Evolutionary conservation across 2,329 filamentous ascomycete genomes (phyloP).

Genomic region (Trichoderma harzianum): DNA sequence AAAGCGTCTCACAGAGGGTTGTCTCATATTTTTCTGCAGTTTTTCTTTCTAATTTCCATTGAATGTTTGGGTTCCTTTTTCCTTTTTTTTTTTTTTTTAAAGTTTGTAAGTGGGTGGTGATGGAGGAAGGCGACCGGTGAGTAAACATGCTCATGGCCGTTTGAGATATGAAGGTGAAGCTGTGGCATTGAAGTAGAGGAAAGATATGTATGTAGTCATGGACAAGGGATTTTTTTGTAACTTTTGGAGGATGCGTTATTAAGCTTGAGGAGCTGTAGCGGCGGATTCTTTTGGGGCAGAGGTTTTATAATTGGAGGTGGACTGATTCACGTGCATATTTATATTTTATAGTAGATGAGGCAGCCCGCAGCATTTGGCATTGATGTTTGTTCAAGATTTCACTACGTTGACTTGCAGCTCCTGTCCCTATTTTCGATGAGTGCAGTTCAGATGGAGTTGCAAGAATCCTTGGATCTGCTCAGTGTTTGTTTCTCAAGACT

Average conservation of each 20-base stretch:
- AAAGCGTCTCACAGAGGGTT: not conserved
- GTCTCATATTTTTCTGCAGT: not conserved
- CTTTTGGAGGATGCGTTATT: slow-evolving; percentile 20
- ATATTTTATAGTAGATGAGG: not conserved
- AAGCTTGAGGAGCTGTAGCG: not conserved
- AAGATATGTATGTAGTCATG: not conserved
- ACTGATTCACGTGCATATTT: slow-evolving; percentile 19
- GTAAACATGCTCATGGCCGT: not conserved
- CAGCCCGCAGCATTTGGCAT: slow-evolving; percentile 2
- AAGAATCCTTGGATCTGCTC: not conserved
- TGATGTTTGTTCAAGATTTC: not conserved
- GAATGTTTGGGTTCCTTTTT: not conserved
- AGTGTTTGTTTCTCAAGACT: not conserved
- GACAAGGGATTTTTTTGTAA: slow-evolving; percentile 25
- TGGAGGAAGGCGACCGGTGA: not conserved
- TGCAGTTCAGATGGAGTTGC: not conserved
- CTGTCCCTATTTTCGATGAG: too few species aligned
- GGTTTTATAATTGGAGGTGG: slow-evolving; percentile 24
- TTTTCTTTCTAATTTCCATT: not conserved
- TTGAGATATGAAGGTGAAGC: not conserved
- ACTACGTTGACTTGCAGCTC: not conserved
- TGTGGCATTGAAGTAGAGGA: not conserved
- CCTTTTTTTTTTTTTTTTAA: not conserved
- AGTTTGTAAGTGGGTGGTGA: not conserved
- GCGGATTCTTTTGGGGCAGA: slow-evolving; percentile 20